A percentile compares a stretch with the other conserved stretches of the same genome.
phyloP scores from a whole-genome alignment of 352 stramenopile genomes.

The Phytophthora multivora region DNA sequence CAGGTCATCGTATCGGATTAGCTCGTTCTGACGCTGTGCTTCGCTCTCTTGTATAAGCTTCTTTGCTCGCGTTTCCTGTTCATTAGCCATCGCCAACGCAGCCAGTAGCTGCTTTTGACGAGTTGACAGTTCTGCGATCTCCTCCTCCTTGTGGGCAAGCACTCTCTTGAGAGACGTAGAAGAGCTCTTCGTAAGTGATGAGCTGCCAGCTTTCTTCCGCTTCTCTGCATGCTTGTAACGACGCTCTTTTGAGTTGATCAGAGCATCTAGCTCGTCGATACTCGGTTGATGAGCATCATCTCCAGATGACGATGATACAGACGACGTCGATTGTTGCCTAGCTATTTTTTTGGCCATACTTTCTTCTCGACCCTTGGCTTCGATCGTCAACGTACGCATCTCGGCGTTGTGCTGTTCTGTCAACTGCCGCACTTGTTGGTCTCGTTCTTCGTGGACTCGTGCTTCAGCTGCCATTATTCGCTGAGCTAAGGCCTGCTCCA shows the following conservation, averaged over 20 bases:
- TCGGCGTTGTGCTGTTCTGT: slow-evolving; percentile 51
- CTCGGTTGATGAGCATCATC: slow-evolving; percentile 32
- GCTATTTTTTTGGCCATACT: slow-evolving; percentile 5
- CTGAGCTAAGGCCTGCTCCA: slow-evolving; percentile 40
- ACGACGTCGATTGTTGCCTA: slow-evolving; percentile 32
- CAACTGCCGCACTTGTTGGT: slow-evolving; percentile 37
- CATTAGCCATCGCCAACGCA: slow-evolving; percentile 69
- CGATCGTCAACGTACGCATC: slow-evolving; percentile 29
- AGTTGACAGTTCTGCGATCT: slow-evolving; percentile 37
- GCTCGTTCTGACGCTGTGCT: slow-evolving; percentile 37
- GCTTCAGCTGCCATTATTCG: slow-evolving; percentile 40
- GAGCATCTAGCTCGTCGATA: slow-evolving; percentile 45
- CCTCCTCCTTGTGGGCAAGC: slow-evolving; percentile 46
- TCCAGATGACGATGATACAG: slow-evolving; percentile 22
- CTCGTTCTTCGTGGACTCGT: slow-evolving; percentile 44
- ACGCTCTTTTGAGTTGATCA: slow-evolving; percentile 43
- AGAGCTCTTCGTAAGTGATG: slow-evolving; percentile 21
- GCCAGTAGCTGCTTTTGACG: slow-evolving; percentile 39
- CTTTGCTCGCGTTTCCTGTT: slow-evolving; percentile 79
- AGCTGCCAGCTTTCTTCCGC: slow-evolving; percentile 17
- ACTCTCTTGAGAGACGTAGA: slow-evolving; percentile 32
- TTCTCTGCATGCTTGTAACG: slow-evolving; percentile 26
- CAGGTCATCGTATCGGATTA: slow-evolving; percentile 51
- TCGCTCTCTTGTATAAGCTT: slow-evolving; percentile 41
- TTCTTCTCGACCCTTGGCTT: slow-evolving; percentile 10